phyloP scores from a whole-genome alignment of 2,329 filamentous ascomycete species.

The Fusarium sp. region DNA sequence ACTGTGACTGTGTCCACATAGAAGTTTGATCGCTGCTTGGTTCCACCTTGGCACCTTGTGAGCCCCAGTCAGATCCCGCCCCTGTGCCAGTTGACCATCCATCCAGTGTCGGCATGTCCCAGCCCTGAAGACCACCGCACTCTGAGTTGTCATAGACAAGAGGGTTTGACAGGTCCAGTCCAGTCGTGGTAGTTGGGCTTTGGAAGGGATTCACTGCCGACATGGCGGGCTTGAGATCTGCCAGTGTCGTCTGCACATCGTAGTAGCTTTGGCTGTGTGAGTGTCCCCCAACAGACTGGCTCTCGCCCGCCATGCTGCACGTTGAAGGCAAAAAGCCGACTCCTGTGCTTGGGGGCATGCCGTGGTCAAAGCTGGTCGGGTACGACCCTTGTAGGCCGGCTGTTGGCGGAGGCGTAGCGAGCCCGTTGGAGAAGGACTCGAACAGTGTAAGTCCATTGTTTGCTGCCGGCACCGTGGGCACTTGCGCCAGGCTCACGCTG shows the following conservation, averaged over 20 bases:
- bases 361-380: constrained; percentile 58
- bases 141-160: constrained; percentile 51
- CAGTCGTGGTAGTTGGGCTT: constrained; percentile 41
- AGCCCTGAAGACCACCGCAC: constrained; percentile 50
- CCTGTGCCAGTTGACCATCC: constrained; percentile 46
- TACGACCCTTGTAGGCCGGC: constrained; percentile 63
- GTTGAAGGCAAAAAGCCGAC: constrained; percentile 48
- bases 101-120: constrained; percentile 54
- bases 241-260: constrained; percentile 47
- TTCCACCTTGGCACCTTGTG: constrained; percentile 48
- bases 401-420: constrained; percentile 68
- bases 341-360: constrained; percentile 44
- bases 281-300: constrained; percentile 39
- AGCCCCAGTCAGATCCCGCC: constrained; percentile 49
- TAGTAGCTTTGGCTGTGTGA: constrained; percentile 47
- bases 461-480: constrained; percentile 49
- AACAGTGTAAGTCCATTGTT: constrained; percentile 55
- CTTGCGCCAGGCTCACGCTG: constrained; percentile 47
- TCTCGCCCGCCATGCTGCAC: constrained; percentile 44
- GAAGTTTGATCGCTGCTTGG: constrained; percentile 40
- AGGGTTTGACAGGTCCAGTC: constrained; percentile 48
- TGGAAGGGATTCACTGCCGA: constrained; percentile 47
- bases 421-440: constrained; percentile 63
- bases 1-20: constrained; percentile 53
- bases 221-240: constrained; percentile 51